Percentiles rank a stretch among this genome's conserved stretches.
Conservation (phyloP, 352 stramenopile genomes). For the Pythium guiyangense region DNA sequence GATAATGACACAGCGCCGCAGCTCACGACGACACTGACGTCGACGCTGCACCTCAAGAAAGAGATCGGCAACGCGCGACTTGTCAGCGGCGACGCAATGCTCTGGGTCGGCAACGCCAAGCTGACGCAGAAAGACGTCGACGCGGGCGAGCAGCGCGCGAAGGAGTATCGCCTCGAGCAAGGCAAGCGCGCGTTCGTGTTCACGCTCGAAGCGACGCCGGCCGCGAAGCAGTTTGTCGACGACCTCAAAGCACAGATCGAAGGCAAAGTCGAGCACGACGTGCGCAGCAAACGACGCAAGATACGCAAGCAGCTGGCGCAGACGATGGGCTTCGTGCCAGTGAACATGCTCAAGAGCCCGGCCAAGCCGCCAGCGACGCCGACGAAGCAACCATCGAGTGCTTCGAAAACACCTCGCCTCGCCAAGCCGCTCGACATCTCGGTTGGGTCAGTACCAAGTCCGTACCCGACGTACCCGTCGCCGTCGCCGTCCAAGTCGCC, state of each 20-base stretch:
- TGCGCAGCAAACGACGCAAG: conserved; percentile 75
- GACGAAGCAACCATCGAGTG: conserved; percentile 26
- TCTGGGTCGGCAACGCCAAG: conserved; percentile 58
- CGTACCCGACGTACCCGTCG: conserved; percentile 35
- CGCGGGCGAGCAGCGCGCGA: conserved; percentile 10
- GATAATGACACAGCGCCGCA: conserved; percentile 33
- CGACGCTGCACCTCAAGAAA: conserved; percentile 58
- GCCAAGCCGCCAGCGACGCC: conserved; percentile 33
- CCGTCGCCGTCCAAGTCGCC: conserved; percentile 59
- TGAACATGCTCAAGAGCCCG: conserved; percentile 66
- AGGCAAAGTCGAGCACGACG: conserved; percentile 38
- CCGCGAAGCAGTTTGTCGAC: conserved; percentile 49
- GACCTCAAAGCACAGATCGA: conserved; percentile 69
- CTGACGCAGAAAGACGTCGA: conserved; percentile 44
- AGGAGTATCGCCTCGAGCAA: conserved; percentile 50
- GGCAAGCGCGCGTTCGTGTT: conserved; percentile 70
- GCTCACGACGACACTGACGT: conserved; percentile 28
- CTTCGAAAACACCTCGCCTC: conserved; percentile 43
- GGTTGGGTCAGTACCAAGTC: conserved; percentile 34
- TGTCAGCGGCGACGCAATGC: conserved; percentile 60
- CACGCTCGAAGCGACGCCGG: conserved; percentile 28
- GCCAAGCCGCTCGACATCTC: conserved; percentile 39
- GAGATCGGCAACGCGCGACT: conserved; percentile 78
- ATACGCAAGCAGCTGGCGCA: conserved; percentile 67
- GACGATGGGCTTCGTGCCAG: conserved; percentile 57